These are phyloP conservation scores for Penicillium capsulatum DNA, from an alignment of 2,329 filamentous ascomycete species.

Conservation along the genomic window DNA sequence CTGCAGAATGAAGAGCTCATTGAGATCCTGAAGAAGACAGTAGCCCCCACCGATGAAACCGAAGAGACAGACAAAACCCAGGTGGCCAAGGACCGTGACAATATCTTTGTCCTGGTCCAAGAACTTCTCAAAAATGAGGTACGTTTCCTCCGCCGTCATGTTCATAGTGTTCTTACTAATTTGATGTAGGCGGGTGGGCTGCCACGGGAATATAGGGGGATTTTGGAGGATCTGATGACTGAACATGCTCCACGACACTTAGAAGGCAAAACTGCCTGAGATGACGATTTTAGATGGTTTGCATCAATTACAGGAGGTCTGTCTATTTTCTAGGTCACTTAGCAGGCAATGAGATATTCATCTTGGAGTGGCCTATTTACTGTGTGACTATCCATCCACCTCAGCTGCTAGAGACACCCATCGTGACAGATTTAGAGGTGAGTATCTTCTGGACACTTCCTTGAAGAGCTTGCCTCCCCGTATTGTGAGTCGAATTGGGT, in stretches of 20 bases:
- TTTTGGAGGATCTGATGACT: constrained; percentile 21
- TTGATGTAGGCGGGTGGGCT: constrained; percentile 28
- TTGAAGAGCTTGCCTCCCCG: no score
- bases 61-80: constrained; percentile 26
- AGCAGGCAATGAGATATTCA: no score
- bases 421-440: no score
- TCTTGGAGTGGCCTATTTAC: no score
- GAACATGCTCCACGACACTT: constrained; percentile 22
- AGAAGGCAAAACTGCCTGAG: constrained; percentile 3
- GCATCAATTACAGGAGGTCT: no score
- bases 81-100: constrained; percentile 39
- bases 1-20: constrained; percentile 35
- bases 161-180: constrained; percentile 4
- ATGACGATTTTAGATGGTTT: not conserved
- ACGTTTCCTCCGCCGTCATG: constrained; percentile 12
- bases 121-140: constrained; percentile 40
- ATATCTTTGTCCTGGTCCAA: constrained; percentile 39
- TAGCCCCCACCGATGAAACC: constrained; percentile 19
- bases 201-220: constrained; percentile 22
- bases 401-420: no score
- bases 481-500: no score
- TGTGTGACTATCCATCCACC: no score
- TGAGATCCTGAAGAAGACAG: constrained; percentile 31
- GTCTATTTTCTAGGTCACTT: no score
- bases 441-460: no score